Conservation (phyloP, 2,329 filamentous ascomycete species). For the Bimuria novae-zelandiae region DNA sequence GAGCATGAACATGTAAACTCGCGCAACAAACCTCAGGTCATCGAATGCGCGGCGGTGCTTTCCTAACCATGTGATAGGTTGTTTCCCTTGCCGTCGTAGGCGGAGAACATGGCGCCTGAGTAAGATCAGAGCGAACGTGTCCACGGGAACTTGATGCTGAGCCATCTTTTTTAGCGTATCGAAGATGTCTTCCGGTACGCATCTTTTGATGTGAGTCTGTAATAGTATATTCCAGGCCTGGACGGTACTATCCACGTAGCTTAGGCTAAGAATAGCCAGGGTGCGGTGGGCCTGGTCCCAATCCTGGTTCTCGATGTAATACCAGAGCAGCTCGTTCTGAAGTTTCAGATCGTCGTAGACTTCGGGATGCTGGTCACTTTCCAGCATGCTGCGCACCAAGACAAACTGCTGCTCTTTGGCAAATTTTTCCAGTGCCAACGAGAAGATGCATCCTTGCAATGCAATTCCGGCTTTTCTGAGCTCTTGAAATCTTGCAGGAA, state of each 20-base stretch:
- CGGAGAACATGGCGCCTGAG: conserved; percentile 44
- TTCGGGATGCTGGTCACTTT: conserved; percentile 69
- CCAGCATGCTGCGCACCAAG: conserved; percentile 57
- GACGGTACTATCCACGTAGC: conserved; percentile 40
- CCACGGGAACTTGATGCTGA: conserved; percentile 48
- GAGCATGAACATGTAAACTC: conserved; percentile 55
- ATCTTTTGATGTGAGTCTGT: conserved; percentile 43
- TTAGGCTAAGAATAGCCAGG: conserved; percentile 57
- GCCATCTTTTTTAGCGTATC: conserved; percentile 57
- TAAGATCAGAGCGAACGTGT: conserved; percentile 50
- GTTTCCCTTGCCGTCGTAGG: conserved; percentile 45
- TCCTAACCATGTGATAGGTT: conserved; percentile 21
- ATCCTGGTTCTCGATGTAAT: conserved; percentile 57
- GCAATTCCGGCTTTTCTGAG: conserved; percentile 67
- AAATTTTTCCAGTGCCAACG: conserved; percentile 67
- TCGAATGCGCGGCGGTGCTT: conserved; percentile 28
- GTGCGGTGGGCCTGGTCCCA: conserved; percentile 60
- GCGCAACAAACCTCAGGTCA: conserved; percentile 52
- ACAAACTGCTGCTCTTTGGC: conserved; percentile 60
- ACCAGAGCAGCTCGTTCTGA: conserved; percentile 60
- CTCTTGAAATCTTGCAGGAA: conserved; percentile 64
- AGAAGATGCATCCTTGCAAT: conserved; percentile 67
- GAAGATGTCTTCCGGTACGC: conserved; percentile 30
- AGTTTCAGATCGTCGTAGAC: conserved; percentile 60
- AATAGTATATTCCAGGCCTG: conserved; percentile 56